These are phyloP conservation scores for Rhododendron simsii DNA, from an alignment of 148 eudicot genomes.

Conservation along the genomic window DNA sequence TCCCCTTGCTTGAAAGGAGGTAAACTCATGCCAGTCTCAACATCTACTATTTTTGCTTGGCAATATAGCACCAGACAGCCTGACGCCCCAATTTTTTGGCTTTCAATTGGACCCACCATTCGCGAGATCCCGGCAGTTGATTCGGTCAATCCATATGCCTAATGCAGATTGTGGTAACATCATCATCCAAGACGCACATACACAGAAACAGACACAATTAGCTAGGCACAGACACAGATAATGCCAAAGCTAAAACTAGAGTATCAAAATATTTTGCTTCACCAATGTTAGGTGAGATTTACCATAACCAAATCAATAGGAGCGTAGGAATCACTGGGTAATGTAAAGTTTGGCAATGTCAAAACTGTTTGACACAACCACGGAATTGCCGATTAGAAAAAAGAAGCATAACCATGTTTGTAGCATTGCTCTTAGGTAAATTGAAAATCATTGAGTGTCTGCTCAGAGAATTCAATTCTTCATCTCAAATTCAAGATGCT, in stretches of 20 bases:
- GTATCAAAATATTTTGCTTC: neutral
- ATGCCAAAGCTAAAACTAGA: neutral
- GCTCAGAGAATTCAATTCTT: neutral
- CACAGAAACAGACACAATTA: neutral
- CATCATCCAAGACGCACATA: neutral
- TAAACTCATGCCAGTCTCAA: neutral
- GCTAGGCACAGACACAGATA: neutral
- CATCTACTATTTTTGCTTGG: constrained; percentile 13
- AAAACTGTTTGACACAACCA: neutral
- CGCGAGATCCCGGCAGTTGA: neutral
- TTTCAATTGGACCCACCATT: neutral
- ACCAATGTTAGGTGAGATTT: neutral
- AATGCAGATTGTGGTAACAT: neutral
- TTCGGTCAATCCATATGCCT: constrained; percentile 29
- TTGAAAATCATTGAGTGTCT: neutral
- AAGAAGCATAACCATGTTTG: neutral
- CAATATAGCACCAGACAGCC: constrained; percentile 5
- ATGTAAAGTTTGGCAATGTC: neutral
- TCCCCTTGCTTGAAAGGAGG: constrained; percentile 15
- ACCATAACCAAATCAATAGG: neutral
- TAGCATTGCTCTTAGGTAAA: neutral
- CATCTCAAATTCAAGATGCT: neutral
- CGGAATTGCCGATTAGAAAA: neutral
- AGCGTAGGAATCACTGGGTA: neutral
- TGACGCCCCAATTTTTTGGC: neutral